Conservation (phyloP, 1,139 yeast genomes). For the Suhomyces anneliseae region DNA sequence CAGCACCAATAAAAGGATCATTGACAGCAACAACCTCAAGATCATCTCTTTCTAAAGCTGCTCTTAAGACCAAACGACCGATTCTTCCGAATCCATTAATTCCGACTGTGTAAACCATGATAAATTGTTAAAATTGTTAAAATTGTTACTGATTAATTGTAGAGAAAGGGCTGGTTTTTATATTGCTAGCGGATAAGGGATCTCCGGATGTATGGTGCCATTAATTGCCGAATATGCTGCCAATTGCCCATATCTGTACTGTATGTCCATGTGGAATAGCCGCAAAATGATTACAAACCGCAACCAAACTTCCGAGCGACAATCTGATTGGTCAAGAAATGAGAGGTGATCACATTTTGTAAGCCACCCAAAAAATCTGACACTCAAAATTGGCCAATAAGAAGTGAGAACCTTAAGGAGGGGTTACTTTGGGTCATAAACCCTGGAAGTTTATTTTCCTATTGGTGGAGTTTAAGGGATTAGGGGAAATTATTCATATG, state of each 20-base stretch:
- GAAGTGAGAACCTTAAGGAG: not conserved
- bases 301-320: not conserved
- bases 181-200: no score
- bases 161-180: not conserved
- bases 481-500: no score
- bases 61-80: conserved; percentile 24
- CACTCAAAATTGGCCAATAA: not conserved
- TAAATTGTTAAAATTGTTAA: no score
- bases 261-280: not conserved
- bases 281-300: not conserved
- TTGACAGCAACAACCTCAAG: conserved; percentile 23
- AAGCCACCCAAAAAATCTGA: not conserved
- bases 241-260: no score
- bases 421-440: not conserved
- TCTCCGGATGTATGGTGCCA: no score
- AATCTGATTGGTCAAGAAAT: not conserved
- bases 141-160: no score
- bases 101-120: conserved; percentile 16
- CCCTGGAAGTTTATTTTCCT: not conserved
- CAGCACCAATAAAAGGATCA: conserved; percentile 25
- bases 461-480: not conserved
- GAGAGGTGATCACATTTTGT: not conserved
- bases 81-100: conserved; percentile 27
- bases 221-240: no score
- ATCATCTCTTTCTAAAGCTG: conserved; percentile 21